phyloP scores from a whole-genome alignment of 768 basidiomycete genomes.

The Phallus indusiatus region DNA sequence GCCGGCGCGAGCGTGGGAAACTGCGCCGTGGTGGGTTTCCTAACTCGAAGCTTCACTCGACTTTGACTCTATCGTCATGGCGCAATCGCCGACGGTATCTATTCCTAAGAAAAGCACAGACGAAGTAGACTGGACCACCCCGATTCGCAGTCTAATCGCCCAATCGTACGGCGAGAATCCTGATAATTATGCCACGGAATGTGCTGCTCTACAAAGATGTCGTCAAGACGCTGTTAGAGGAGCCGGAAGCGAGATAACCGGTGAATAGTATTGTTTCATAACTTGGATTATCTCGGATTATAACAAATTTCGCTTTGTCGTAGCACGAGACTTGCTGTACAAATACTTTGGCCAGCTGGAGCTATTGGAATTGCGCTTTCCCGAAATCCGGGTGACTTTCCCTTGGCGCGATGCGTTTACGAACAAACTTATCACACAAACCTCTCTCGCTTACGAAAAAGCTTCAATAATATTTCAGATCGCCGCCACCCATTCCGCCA shows the following conservation, averaged over 20 bases:
- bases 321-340: slow-evolving; percentile 89
- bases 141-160: slow-evolving; percentile 77
- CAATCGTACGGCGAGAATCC: slow-evolving; percentile 92
- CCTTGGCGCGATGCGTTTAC: slow-evolving; percentile 98
- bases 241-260: slow-evolving; percentile 93
- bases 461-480: slow-evolving; percentile 96
- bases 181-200: slow-evolving; percentile 80
- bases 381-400: slow-evolving; percentile 93
- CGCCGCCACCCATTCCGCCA: slow-evolving; percentile 85
- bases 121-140: slow-evolving; percentile 92
- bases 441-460: slow-evolving; percentile 96
- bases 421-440: slow-evolving; percentile 85
- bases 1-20: not conserved
- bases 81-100: slow-evolving; percentile 81
- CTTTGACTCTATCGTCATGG: slow-evolving; percentile 31
- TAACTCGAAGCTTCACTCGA: not conserved
- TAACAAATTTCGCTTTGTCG: slow-evolving; percentile 2
- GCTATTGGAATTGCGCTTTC: slow-evolving; percentile 90
- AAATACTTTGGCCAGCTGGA: slow-evolving; percentile 99
- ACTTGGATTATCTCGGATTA: not conserved
- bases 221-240: slow-evolving; percentile 94
- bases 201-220: slow-evolving; percentile 76
- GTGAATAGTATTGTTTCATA: slow-evolving; percentile 30
- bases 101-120: slow-evolving; percentile 93
- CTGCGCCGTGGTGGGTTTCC: not conserved